Evolutionary conservation across 495 filamentous ascomycete genomes (phyloP).

Genomic region (Xylaria scruposa): DNA sequence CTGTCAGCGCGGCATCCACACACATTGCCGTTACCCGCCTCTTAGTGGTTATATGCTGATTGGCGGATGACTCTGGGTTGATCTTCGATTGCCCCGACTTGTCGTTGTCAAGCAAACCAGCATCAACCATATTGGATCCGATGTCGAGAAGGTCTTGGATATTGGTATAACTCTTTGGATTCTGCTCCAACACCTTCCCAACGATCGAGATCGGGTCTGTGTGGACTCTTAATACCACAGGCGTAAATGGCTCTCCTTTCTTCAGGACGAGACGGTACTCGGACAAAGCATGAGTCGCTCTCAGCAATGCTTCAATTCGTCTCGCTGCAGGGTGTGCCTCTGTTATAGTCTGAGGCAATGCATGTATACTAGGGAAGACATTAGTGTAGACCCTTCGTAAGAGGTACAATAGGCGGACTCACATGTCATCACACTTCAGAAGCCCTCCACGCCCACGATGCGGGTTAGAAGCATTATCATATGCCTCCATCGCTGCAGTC

Average conservation of each 20-base stretch:
- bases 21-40: constrained; percentile 85
- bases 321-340: constrained; percentile 58
- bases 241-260: constrained; percentile 90
- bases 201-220: constrained; percentile 84
- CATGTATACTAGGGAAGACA: constrained; percentile 60
- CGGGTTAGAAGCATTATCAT: constrained; percentile 90
- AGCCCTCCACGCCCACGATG: constrained; percentile 83
- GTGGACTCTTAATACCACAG: constrained; percentile 87
- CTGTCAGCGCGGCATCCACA: constrained; percentile 81
- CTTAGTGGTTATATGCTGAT: constrained; percentile 51
- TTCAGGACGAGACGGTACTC: constrained; percentile 89
- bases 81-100: constrained; percentile 31
- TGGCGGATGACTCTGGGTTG: constrained; percentile 11
- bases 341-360: constrained; percentile 70
- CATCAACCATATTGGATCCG: constrained; percentile 75
- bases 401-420: constrained; percentile 44
- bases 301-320: constrained; percentile 71
- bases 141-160: constrained; percentile 84
- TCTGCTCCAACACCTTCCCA: constrained; percentile 86
- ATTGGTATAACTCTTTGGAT: constrained; percentile 82
- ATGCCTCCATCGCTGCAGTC: constrained; percentile 71
- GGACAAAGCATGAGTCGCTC: constrained; percentile 84
- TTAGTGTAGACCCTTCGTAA: constrained; percentile 5
- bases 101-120: constrained; percentile 60
- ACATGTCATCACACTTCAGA: constrained; percentile 85